Conservation (phyloP, 2,329 filamentous ascomycete species). For the Teratosphaeria zuluensis region DNA sequence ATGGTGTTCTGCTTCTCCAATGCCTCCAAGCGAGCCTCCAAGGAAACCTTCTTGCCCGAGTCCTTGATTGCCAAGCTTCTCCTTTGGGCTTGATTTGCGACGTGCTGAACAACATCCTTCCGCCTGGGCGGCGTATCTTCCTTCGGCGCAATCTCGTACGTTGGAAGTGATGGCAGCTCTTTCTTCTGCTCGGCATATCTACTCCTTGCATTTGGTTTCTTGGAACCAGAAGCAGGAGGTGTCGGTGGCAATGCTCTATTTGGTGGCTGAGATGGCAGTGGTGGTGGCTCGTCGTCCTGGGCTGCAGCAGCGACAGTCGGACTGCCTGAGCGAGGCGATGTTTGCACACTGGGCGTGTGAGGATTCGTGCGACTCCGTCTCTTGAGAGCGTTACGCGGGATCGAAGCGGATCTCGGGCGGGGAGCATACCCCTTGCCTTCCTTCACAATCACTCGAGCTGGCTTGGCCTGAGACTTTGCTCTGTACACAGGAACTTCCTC, state of each 20-base stretch:
- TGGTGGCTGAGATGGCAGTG: slow-evolving; percentile 25
- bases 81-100: slow-evolving; percentile 12
- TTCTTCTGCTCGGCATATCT: slow-evolving; percentile 11
- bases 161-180: slow-evolving; percentile 14
- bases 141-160: slow-evolving; percentile 14
- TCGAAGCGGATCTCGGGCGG: slow-evolving; percentile 22
- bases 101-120: slow-evolving; percentile 10
- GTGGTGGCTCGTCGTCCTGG: slow-evolving; percentile 14
- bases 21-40: slow-evolving; percentile 28
- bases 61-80: slow-evolving; percentile 2
- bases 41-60: slow-evolving; percentile 2
- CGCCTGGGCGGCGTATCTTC: slow-evolving; percentile 7
- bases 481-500: slow-evolving; percentile 24
- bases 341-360: neutral
- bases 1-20: slow-evolving; percentile 31
- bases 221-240: slow-evolving; percentile 22
- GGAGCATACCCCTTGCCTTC: slow-evolving; percentile 20
- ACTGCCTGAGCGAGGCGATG: slow-evolving; percentile 7
- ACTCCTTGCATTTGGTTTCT: slow-evolving; percentile 12
- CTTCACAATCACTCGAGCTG: slow-evolving; percentile 20
- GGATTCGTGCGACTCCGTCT: slow-evolving; percentile 11
- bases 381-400: slow-evolving; percentile 14
- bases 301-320: neutral
- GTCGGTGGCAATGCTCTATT: slow-evolving; percentile 25
- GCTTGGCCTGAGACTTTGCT: slow-evolving; percentile 16